Percentiles rank a stretch among this genome's conserved stretches.
Conservation (phyloP, 495 filamentous ascomycete species). For the Lasiosphaeria hispida region DNA sequence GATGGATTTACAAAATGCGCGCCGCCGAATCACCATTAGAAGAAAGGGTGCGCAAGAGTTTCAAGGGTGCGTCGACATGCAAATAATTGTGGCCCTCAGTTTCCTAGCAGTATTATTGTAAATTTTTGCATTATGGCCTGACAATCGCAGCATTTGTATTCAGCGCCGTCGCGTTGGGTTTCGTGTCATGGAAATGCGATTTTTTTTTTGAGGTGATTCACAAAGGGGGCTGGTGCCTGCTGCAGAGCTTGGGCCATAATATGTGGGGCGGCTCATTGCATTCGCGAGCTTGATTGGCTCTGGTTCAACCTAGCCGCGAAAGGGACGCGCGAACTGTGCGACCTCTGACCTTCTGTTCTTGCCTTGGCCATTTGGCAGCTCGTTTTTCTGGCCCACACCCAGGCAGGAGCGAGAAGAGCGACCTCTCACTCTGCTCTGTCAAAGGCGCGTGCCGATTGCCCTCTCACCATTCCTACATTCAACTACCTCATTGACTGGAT, state of each 20-base stretch:
- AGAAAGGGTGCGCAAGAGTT: not conserved
- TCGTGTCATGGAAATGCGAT: constrained; percentile 7
- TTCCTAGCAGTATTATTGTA: not conserved
- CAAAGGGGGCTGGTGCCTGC: constrained; percentile 31
- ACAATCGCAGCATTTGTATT: constrained; percentile 19
- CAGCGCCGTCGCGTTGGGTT: constrained; percentile 19
- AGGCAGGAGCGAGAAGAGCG: no score
- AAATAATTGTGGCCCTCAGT: not conserved
- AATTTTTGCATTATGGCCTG: not conserved
- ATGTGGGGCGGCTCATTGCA: constrained; percentile 5
- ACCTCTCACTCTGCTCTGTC: no score
- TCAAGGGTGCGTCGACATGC: not conserved
- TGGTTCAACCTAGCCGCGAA: constrained; percentile 9
- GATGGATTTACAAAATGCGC: constrained; percentile 7
- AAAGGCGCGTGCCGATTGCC: no score
- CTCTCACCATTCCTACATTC: no score
- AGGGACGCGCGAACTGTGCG: constrained; percentile 18
- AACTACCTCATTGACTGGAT: no score
- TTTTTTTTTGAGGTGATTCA: constrained; percentile 38
- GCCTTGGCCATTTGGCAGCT: constrained; percentile 2
- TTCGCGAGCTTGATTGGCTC: constrained; percentile 12
- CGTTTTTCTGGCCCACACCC: not conserved
- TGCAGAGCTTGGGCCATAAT: constrained; percentile 19
- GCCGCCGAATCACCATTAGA: not conserved
- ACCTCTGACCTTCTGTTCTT: constrained; percentile 8